phyloP scores from a whole-genome alignment of 148 eudicot species.

The Fallopia convolvulus region DNA sequence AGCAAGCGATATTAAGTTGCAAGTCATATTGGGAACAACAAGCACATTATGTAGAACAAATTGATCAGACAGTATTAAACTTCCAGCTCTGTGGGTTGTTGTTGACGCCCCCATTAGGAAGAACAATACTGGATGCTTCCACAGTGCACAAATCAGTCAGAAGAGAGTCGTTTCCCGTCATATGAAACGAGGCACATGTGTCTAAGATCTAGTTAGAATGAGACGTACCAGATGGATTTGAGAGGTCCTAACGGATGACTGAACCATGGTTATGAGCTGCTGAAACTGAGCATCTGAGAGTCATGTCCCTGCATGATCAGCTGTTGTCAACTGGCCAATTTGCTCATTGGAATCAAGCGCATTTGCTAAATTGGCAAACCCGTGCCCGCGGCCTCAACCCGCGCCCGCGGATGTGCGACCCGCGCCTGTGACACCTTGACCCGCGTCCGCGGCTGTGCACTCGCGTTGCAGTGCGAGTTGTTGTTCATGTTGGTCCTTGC shows the following conservation, averaged over 20 bases:
- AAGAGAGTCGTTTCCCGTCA: background rate
- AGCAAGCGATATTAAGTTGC: constrained; percentile 12
- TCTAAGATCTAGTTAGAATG: constrained; percentile 10
- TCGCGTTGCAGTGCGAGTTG: no score
- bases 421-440: no score
- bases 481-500: no score
- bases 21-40: constrained; percentile 10
- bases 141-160: background rate
- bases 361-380: no score
- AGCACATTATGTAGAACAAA: constrained; percentile 6
- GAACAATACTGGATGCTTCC: background rate
- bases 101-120: constrained; percentile 1
- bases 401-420: no score
- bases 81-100: background rate
- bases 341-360: no score
- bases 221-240: background rate
- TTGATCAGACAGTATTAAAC: background rate
- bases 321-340: no score
- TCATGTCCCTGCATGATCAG: no score
- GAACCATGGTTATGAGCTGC: no score
- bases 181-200: constrained; percentile 8
- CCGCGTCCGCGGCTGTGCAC: no score
- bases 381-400: no score
- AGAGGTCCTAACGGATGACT: background rate
- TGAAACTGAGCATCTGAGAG: no score